Base-by-base conservation (phyloP, 495 filamentous ascomycete species). In the Evansstolkia leycettana region DNA sequence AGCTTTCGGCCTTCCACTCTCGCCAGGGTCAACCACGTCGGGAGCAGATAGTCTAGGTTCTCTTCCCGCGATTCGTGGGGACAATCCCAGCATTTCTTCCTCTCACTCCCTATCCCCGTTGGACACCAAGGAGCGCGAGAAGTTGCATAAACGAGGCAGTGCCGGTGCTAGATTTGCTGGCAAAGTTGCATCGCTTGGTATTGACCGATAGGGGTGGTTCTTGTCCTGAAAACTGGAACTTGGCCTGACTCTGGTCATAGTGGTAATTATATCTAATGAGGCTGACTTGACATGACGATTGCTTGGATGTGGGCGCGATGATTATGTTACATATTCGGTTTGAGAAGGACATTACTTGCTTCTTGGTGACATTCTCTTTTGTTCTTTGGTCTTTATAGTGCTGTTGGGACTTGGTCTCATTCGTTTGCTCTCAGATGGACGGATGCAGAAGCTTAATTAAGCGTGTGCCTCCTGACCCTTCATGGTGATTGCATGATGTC, bases 121-220 rank as follows among this genome's bases (percentile, higher is more conserved):
- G 28, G 60, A 63, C 14, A 51, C 38, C 25, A 66, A 55, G 38
- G 64, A 70, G 28, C 56, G 59, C 34, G 63, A 69, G 43, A 72
- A 65, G 36, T 41, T 72, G 28, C 65, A 68, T 33, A 72, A 72
- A 43, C 52, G 64, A 46, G 64, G 58, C 15, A 69, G 64, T 31
- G 62, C 62, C n/a, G 68, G 65, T 20, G 62, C 64, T 2, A 46
- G 65, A 36, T 61, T 72, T 36, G 58, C 64, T 7, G 65, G 64
- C 5, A 68, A 68, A 32, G 62, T 68, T 28, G 60, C 64, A 24
- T 65, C 64, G 12, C 47, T 65, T 26, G 62, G 58, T 17, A 60
- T 61, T 36, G 64, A 68, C 40, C 59, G 60, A 43, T 61, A 44
- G 54, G 13, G 7, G 7, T 33, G 3, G 7, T 6, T n/a, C 4